Conservation (phyloP, 805 yeast genomes). For the Ogataea methylovora region DNA sequence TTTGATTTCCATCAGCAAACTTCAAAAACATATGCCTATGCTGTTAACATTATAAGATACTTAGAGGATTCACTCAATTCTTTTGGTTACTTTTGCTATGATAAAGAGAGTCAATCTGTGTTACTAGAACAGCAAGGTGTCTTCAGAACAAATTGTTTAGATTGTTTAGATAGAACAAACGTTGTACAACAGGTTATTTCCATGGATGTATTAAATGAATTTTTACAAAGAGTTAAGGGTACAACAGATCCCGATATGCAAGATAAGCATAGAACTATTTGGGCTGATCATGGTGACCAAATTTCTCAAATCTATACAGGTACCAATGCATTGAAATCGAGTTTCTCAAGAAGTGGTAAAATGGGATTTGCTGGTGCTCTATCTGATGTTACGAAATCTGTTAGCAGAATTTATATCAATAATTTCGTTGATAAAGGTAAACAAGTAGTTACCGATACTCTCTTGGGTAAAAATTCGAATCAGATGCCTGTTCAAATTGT, state of each 20-base stretch:
- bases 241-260: conserved; percentile 43
- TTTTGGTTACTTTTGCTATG: conserved; percentile 79
- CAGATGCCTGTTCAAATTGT: conserved; percentile 66
- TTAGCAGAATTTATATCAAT: conserved; percentile 89
- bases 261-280: conserved; percentile 72
- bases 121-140: conserved; percentile 81
- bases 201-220: conserved; percentile 54
- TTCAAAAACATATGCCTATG: conserved; percentile 81
- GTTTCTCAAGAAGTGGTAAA: conserved; percentile 90
- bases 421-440: conserved; percentile 89
- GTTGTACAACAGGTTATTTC: conserved; percentile 82
- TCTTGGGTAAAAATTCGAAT: conserved; percentile 73
- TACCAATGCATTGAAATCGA: conserved; percentile 92
- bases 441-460: conserved; percentile 81
- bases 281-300: conserved; percentile 99
- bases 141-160: conserved; percentile 89
- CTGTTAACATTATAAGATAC: conserved; percentile 56
- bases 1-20: conserved; percentile 95
- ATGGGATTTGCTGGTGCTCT: conserved; percentile 96
- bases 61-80: conserved; percentile 61
- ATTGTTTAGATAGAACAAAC: conserved; percentile 91
- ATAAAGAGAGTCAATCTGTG: conserved; percentile 43
- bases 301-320: conserved; percentile 95
- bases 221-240: conserved; percentile 28
- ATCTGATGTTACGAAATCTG: conserved; percentile 96